Evolutionary conservation across 441 rosid species (phyloP), one percentile per base, ranked within the genome.

Genomic region (Pelargonium citronellum): DNA sequence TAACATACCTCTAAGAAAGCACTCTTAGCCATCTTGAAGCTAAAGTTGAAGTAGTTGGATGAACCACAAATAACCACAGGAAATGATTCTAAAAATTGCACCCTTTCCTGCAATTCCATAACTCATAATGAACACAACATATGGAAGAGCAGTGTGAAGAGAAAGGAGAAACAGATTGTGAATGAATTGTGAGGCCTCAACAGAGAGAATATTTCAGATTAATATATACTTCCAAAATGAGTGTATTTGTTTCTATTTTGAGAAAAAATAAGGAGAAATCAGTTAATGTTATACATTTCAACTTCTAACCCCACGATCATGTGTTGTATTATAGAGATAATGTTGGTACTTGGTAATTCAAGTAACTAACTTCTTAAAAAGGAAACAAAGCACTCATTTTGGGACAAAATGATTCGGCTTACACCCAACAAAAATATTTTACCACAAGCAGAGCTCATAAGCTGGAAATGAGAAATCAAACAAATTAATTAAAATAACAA

Each of bases 41-140:
- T 83, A 81, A 90, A 81, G 81, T 94, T 94, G 62, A 84, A 53
- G 55, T 64, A 75, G 65, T 84, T 75, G 57, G 80, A 81, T 67
- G 84, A 71, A 80, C 83, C 85, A 71, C 87, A 86, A 71, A 92
- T 77, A 19, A 86, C 90, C 55, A 88, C 87, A 17, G 95, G 96
- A 78, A 90, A 90, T 69, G 77, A 67, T 71, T 84, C 84, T 71
- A 70, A 79, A 67, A 76, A 84, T 16, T 80, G 81, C 77, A 74
- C 9, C 79, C 79, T 86, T 76, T 84, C 92, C 97, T 94, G 91
- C 75, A 74, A 63, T 39, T 58, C 73, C 58, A 76, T 64, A 41
- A 12, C 43, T 60, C 60, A 71, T 12, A 69, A 75, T 71, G 69
- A 76, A 77, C 73, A 69, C 66, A 58, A 17, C 53, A 19, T 16